Evolutionary conservation across 345 rosid species (phyloP), one percentile per base, ranked within the genome.

Genomic region (Boechera retrofracta): DNA sequence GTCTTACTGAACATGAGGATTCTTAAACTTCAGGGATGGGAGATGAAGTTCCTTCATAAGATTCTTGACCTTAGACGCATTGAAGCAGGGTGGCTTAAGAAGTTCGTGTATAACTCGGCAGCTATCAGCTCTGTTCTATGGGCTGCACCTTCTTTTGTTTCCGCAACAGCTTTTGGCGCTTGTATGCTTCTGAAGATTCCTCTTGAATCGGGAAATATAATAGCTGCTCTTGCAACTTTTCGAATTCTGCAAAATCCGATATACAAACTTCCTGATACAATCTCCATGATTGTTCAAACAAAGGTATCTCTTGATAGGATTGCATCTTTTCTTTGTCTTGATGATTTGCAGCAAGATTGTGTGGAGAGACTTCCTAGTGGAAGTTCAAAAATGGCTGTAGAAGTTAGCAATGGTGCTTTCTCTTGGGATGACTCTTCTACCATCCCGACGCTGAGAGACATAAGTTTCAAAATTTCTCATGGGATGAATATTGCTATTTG

Each of bases 11-110:
- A 86, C 83, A 89, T 89, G 92, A 84, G 86, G 81, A 88, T 88
- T 73, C 89, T 89, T 29, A 89, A 89, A 74, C 90, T 89, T 67
- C 89, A 89, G 63, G 90, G 82, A 12, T 89, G 92, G 92, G 95
- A 89, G 66, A 64, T 79, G 88, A 83, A 72, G 79, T 89, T 89
- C 75, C 67, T 89, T 70, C 73, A 69, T 35, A 89, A 85, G 83
- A 82, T 89, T 68, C 57, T 81, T 31, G 85, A 80, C 24, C 80
- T 86, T n/a, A 79, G 90, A 73, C 54, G 74, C 69, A 59, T 48
- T 51, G 91, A 89, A 79, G 77, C 82, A 11, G 81, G 87, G 24
- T 89, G 91, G 94, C 73, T 89, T 52, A 89, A 83, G 69, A 89
- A 80, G 35, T 85, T 55, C 26, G 80, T 87, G 33, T 85, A 86